Conservation (phyloP, 305 asterid genomes). For the Vinca major region DNA sequence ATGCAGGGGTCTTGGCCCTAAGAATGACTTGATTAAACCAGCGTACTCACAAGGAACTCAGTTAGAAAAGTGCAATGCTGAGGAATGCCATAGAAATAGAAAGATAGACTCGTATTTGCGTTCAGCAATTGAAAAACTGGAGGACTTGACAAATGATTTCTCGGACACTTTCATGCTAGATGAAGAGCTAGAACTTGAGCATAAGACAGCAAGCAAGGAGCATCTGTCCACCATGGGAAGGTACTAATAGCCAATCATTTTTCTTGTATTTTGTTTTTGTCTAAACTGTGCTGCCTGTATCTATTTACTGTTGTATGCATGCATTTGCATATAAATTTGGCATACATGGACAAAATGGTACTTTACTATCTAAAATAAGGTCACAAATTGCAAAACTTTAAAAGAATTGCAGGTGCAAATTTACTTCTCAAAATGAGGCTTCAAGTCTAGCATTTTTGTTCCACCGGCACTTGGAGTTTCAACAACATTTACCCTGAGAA, state of each 20-base stretch:
- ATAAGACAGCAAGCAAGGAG: constrained; percentile 27
- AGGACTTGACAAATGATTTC: constrained; percentile 49
- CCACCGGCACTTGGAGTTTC: background rate
- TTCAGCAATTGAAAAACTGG: constrained; percentile 26
- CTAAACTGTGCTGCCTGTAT: background rate
- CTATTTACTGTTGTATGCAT: background rate
- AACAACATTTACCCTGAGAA: background rate
- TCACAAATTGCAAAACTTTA: background rate
- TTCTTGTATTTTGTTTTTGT: background rate
- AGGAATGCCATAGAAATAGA: constrained; percentile 19
- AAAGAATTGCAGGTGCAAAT: background rate
- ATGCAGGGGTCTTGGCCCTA: constrained; percentile 15
- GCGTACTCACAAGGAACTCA: constrained; percentile 24
- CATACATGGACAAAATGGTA: background rate
- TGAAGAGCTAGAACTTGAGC: constrained; percentile 77
- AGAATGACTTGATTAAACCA: constrained; percentile 19
- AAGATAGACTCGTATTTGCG: constrained; percentile 22
- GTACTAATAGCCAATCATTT: constrained; percentile 25
- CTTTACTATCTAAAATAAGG: background rate
- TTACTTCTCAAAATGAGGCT: background rate
- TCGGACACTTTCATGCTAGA: constrained; percentile 71
- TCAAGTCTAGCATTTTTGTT: too few species aligned
- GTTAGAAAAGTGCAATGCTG: constrained; percentile 19
- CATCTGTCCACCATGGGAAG: constrained; percentile 39
- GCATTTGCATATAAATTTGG: background rate